Conservation (phyloP, 2,329 filamentous ascomycete species). For the Sphaerostilbella broomeana region DNA sequence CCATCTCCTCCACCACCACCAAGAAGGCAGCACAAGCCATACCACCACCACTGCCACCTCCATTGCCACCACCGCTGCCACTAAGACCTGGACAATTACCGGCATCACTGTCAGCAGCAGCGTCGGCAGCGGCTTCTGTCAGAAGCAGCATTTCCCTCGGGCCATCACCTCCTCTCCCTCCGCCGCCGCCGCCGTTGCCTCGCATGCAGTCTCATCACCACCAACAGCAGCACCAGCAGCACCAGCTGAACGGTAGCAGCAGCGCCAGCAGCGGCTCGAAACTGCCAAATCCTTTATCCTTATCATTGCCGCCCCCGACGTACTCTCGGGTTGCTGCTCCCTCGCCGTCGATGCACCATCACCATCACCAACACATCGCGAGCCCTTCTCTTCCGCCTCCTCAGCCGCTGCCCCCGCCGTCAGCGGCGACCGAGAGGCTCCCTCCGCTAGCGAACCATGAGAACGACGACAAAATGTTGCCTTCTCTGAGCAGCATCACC, state of each 20-base stretch:
- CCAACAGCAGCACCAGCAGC: background rate
- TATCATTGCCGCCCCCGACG: slow-evolving; percentile 4
- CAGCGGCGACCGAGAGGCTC: slow-evolving; percentile 13
- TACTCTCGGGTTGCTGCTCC: slow-evolving; percentile 8
- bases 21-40: too few relatives aligned
- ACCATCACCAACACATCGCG: too few relatives aligned
- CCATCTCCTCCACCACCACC: too few relatives aligned
- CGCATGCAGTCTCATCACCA: slow-evolving; percentile 1
- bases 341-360: slow-evolving; percentile 7
- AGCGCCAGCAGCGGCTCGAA: background rate
- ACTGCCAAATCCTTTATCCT: background rate
- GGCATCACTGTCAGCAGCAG: slow-evolving; percentile 6
- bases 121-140: slow-evolving; percentile 5
- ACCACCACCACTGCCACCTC: slow-evolving; percentile 1
- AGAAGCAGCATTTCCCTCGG: slow-evolving; percentile 6
- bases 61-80: slow-evolving; percentile 2
- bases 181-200: slow-evolving; percentile 9
- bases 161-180: background rate
- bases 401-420: slow-evolving; percentile 10
- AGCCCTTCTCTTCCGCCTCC: slow-evolving; percentile 4
- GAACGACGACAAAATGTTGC: slow-evolving; percentile 24
- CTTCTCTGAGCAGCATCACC: slow-evolving; percentile 32
- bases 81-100: background rate
- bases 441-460: slow-evolving; percentile 24
- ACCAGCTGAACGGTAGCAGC: background rate